Conservation (phyloP, 2,329 filamentous ascomycete genomes). For the Fusarium keratoplasticum region DNA sequence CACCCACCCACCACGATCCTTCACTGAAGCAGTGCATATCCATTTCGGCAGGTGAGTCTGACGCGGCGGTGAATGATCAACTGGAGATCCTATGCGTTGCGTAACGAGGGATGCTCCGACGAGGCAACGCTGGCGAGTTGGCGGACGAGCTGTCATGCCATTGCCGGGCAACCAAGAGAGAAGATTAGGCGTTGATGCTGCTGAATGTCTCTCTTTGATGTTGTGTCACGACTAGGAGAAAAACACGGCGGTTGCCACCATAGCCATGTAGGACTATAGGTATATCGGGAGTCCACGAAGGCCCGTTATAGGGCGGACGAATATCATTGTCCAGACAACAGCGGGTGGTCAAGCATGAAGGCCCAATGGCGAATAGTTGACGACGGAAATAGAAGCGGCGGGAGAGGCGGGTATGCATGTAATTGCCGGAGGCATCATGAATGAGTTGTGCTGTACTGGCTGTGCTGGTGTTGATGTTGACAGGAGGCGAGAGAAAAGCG, state of each 20-base stretch:
- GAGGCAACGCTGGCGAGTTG: not conserved
- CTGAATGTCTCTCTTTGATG: not conserved
- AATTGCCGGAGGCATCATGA: conserved; percentile 7
- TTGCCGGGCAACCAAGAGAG: conserved; percentile 10
- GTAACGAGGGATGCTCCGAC: conserved; percentile 14
- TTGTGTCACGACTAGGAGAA: conserved; percentile 15
- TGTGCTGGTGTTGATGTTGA: not conserved
- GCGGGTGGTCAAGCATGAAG: conserved; percentile 1
- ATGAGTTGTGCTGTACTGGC: not conserved
- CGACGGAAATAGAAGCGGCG: not conserved
- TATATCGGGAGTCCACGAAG: conserved; percentile 16
- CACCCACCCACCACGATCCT: not conserved
- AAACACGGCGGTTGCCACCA: conserved; percentile 26
- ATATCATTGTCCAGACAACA: conserved; percentile 22
- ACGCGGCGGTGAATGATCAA: conserved; percentile 22
- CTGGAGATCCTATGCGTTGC: conserved; percentile 27
- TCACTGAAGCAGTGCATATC: not conserved
- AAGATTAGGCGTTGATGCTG: conserved; percentile 27
- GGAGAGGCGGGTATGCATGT: conserved; percentile 17
- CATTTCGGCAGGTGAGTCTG: conserved; percentile 4
- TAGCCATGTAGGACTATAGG: not conserved
- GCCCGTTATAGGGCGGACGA: conserved; percentile 12
- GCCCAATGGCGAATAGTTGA: not conserved
- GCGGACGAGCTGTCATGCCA: not conserved
- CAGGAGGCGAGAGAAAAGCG: not conserved